Conservation (phyloP, 202 grass and related monocot species). For the Musa balbisiana region DNA sequence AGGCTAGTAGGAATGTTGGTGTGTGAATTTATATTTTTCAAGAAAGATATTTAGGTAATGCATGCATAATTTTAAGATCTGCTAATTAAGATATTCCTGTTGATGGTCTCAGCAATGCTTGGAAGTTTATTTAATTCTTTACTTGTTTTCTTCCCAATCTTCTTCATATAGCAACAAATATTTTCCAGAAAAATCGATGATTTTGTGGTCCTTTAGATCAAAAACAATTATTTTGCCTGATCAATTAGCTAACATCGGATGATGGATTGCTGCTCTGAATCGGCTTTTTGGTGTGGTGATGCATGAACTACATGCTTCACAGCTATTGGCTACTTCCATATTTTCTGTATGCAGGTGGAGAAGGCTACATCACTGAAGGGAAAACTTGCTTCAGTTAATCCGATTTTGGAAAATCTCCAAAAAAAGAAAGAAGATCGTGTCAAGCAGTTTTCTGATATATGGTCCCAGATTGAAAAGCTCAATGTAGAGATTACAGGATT, state of each 20-base stretch:
- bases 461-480: conserved; percentile 14
- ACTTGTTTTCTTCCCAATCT: not conserved
- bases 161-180: not conserved
- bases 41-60: too few species aligned
- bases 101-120: not conserved
- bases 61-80: too few species aligned
- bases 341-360: conserved; percentile 1
- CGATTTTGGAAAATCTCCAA: conserved; percentile 9
- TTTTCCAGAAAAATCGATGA: not conserved
- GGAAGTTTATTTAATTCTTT: not conserved
- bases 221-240: not conserved
- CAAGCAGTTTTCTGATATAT: conserved; percentile 10
- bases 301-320: not conserved
- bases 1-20: too few species aligned
- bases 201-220: not conserved
- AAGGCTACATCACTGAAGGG: conserved; percentile 13
- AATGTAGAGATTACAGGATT: conserved; percentile 9
- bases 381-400: conserved; percentile 7
- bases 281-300: not conserved
- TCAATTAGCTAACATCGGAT: too few species aligned
- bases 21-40: too few species aligned
- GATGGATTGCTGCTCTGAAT: too few species aligned
- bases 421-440: conserved; percentile 17
- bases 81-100: too few species aligned
- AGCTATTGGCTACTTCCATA: not conserved